These are phyloP conservation scores for Irineochytrium annulatum DNA, from an alignment of 192 early-diverging fungal species.

Conservation along the genomic window DNA sequence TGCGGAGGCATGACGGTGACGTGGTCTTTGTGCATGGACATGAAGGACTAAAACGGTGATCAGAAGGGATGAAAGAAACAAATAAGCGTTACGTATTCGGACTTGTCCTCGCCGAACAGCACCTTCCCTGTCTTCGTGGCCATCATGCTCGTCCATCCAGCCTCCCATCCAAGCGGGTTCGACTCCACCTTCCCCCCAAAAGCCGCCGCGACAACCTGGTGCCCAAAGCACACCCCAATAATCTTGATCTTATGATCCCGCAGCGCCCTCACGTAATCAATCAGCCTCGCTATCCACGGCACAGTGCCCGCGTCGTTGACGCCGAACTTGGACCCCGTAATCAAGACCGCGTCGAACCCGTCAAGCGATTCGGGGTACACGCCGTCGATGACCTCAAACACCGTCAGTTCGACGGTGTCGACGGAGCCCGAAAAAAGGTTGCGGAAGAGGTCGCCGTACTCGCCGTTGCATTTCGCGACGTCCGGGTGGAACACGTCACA, in stretches of 20 bases:
- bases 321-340: constrained; percentile 49
- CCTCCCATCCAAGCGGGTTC: constrained; percentile 73
- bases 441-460: constrained; percentile 23
- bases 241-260: constrained; percentile 38
- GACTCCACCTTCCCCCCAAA: constrained; percentile 51
- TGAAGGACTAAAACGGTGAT: constrained; percentile 26
- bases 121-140: constrained; percentile 25
- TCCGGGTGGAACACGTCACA: constrained; percentile 18
- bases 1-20: constrained; percentile 57
- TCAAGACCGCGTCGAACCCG: constrained; percentile 29
- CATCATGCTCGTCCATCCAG: constrained; percentile 34
- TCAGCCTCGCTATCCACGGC: constrained; percentile 64
- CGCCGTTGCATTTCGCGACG: background rate
- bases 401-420: constrained; percentile 5
- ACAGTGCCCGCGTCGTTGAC: constrained; percentile 48
- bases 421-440: constrained; percentile 18
- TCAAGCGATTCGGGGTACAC: constrained; percentile 14
- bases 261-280: constrained; percentile 47
- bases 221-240: constrained; percentile 80
- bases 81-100: background rate
- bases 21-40: constrained; percentile 68
- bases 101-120: constrained; percentile 10
- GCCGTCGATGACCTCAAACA: constrained; percentile 23
- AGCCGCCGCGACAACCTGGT: constrained; percentile 74
- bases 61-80: background rate